Base-by-base conservation (phyloP, 352 stramenopile genomes). In the Phytophthora melonis region DNA sequence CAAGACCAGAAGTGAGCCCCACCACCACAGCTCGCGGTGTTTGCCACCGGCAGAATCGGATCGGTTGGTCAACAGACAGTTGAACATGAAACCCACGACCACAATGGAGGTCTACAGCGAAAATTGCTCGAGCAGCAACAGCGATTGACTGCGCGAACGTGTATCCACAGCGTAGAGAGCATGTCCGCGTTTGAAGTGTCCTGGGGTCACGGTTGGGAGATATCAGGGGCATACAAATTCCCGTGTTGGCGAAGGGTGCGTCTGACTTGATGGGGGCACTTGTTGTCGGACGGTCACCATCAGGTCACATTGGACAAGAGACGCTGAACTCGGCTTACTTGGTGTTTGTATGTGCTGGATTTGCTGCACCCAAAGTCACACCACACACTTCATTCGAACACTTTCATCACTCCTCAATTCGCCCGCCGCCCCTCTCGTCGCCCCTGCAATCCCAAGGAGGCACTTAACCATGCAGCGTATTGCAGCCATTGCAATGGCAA, bases 391-490 rank as follows among this genome's bases (percentile, higher is more conserved):
- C 34, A 54, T 21, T 63, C 62, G 21, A 68, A 27, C 43, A 50
- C 63, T 58, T 55, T 47, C 7, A 13, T 47, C 7, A 13, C 66
- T 81, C 60, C 36, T 63, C 65, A 32, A 81, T 75, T 81, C 56
- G 34, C 66, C 23, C 66, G 34, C 57, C 41, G 6, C 39, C 73
- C 13, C 27, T 19, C 39, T 58, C 36, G 13, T 36, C 19, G 34
- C 11, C 49, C 25, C 16, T 57, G 21, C 50, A 34, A 14, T 57
- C 50, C 21, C 6, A 34, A 34, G 30, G 30, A 58, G 54, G 53
- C 59, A 32, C 56, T 54, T 61, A 68, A 34, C 23, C 30, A 79
- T 83, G 69, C 54, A 63, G 25, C 70, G 45, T 14, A 21, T 71
- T 21, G 58, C 63, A 23, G 58, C 56, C 21, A 58, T 81, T 14